Conservation (phyloP, 352 stramenopile genomes). For the Pythium guiyangense region DNA sequence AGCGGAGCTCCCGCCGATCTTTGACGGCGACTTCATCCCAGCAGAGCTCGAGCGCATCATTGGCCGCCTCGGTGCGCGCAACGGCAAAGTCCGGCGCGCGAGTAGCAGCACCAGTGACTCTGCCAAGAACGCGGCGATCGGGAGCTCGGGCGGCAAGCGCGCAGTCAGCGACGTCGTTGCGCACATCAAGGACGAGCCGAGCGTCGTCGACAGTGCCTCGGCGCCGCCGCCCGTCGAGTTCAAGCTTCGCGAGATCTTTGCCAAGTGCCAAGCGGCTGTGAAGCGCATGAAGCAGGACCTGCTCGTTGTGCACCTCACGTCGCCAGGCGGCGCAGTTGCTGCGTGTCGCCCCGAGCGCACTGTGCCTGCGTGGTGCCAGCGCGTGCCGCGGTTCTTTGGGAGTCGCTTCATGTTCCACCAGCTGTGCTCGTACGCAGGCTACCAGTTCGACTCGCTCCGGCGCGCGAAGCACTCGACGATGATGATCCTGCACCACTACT, state of each 20-base stretch:
- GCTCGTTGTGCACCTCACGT: conserved; percentile 76
- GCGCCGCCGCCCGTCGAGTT: conserved; percentile 33
- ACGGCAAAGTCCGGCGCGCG: conserved; percentile 55
- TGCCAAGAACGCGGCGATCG: conserved; percentile 32
- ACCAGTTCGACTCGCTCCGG: conserved; percentile 86
- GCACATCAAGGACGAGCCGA: conserved; percentile 46
- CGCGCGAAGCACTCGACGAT: conserved; percentile 89
- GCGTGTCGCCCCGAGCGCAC: conserved; percentile 34
- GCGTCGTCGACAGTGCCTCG: neutral
- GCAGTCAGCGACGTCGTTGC: conserved; percentile 23
- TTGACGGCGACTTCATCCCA: conserved; percentile 79
- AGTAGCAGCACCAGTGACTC: conserved; percentile 10
- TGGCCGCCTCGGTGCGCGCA: conserved; percentile 47
- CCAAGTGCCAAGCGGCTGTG: conserved; percentile 49
- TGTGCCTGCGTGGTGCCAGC: conserved; percentile 44
- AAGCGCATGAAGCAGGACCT: conserved; percentile 76
- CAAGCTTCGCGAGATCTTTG: conserved; percentile 69
- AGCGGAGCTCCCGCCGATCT: conserved; percentile 58
- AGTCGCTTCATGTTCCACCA: conserved; percentile 88
- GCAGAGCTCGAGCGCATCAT: conserved; percentile 74
- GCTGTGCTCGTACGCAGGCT: conserved; percentile 65
- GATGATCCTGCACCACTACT: conserved; percentile 89
- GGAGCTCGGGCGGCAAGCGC: conserved; percentile 41
- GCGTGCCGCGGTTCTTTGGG: conserved; percentile 75
- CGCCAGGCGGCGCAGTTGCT: too few species aligned